A percentile compares a stretch with the other conserved stretches of the same genome.
Conservation (phyloP, 305 asterid species). For the Fraxinus floribunda region DNA sequence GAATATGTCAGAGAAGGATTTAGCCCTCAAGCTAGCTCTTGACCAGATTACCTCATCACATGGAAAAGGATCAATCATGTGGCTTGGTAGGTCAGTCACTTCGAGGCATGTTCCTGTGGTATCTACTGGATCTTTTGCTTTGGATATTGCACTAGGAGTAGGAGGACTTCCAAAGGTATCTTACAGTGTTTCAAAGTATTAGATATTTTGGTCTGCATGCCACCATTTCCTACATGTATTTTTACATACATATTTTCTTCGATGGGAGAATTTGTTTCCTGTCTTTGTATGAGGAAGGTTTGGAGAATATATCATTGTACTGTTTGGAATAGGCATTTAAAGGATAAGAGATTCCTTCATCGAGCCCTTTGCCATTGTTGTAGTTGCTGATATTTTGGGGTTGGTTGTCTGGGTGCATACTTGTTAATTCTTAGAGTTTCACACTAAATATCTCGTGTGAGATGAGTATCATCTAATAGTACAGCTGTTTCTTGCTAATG, state of each 20-base stretch:
- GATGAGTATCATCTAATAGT: neutral
- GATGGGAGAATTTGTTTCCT: neutral
- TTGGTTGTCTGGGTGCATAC: neutral
- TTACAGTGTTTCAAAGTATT: neutral
- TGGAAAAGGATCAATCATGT: slow-evolving; percentile 96
- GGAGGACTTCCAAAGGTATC: slow-evolving; percentile 95
- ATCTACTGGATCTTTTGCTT: slow-evolving; percentile 85
- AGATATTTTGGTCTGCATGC: neutral
- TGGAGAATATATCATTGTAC: neutral
- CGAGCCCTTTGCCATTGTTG: neutral
- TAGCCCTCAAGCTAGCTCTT: slow-evolving; percentile 80
- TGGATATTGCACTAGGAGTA: slow-evolving; percentile 81
- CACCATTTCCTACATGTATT: neutral
- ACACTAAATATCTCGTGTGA: neutral
- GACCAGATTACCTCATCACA: slow-evolving; percentile 79
- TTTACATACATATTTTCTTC: neutral
- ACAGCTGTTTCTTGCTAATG: neutral
- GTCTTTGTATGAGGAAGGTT: neutral
- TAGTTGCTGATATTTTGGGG: neutral
- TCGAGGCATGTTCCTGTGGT: slow-evolving; percentile 69
- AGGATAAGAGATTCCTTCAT: neutral
- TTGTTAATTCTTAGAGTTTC: neutral
- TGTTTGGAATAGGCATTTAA: neutral
- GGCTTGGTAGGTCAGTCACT: slow-evolving; percentile 77
- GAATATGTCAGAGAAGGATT: slow-evolving; percentile 84